These are phyloP conservation scores for Ettlia oleoabundans DNA, from an alignment of 139 green algal genomes.

Conservation along the genomic window DNA sequence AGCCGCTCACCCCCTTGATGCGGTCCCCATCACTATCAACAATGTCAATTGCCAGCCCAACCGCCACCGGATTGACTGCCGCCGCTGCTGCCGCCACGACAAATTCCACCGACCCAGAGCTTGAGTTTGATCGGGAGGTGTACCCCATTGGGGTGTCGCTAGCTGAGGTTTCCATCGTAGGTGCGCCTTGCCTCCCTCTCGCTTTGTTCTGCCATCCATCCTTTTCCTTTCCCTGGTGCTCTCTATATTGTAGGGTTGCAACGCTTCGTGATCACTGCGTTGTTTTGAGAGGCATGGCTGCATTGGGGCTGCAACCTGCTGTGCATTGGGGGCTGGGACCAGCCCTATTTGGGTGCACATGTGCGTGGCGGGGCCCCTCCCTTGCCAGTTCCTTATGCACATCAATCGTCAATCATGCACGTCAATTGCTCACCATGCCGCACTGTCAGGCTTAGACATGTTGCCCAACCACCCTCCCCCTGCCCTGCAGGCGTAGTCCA, in stretches of 20 bases:
- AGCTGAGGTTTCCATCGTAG: slow-evolving; percentile 87
- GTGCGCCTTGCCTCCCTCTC: slow-evolving; percentile 16
- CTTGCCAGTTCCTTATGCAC: too few relatives aligned
- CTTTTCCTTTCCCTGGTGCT: too few relatives aligned
- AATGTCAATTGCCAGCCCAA: slow-evolving; percentile 16
- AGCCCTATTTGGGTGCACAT: too few relatives aligned
- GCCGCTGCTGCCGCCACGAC: slow-evolving; percentile 35
- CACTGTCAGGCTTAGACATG: not conserved
- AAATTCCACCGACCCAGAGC: slow-evolving; percentile 82
- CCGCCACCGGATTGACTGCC: slow-evolving; percentile 5
- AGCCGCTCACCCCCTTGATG: slow-evolving; percentile 18
- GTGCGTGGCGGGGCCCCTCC: too few relatives aligned
- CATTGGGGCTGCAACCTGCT: too few relatives aligned
- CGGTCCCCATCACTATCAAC: too few relatives aligned
- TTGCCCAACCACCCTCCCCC: too few relatives aligned
- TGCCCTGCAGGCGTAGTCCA: slow-evolving; percentile 64
- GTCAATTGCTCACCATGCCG: not conserved
- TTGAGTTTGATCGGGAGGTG: slow-evolving; percentile 96
- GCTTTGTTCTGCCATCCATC: not conserved
- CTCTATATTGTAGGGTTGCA: too few relatives aligned
- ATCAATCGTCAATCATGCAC: too few relatives aligned
- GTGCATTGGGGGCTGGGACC: too few relatives aligned
- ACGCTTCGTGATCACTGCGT: too few relatives aligned
- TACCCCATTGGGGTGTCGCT: slow-evolving; percentile 93
- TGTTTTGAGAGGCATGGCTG: too few relatives aligned